Base-by-base conservation (phyloP, 1,284 basidiomycete species). In the Grifola frondosa region DNA sequence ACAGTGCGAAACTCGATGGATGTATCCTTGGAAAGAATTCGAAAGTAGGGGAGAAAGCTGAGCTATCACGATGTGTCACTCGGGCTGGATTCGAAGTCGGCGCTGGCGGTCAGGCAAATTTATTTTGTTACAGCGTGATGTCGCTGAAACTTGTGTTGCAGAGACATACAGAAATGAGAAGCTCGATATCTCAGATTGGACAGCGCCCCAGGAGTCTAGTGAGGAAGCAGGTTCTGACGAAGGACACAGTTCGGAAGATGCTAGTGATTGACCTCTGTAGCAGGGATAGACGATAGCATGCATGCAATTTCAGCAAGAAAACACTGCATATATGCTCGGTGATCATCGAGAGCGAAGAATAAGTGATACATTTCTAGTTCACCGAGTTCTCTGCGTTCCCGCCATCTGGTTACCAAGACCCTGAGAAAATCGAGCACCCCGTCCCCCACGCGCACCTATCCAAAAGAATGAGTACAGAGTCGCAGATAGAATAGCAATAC, bases 1-100 rank as follows among this genome's bases (percentile, higher is more conserved):
- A 13, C 55, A 96, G 93, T 8, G 92, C 85, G 13, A 93, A 92
- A 62, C 69, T 99, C 5, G 96, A 98, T 34, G 88, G 89, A 30
- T 91, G 84, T 51, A 88, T 98, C 37, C 69, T 98, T 3, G 91
- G 93, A 12, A 82, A 81, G 44, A 85, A 85, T 50, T 92, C 89
- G 0, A 82, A 78, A 48, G 75, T 98, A 12, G 92, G 93, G 7
- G 74, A 77, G 30, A 91, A 89, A 60, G 83, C 88, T 1, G 82
- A 87, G 53, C 70, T 98, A 48, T 77, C 79, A 43, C 81, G 87
- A 42, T 95, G 91, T 62, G 82, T 97, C 29, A 87, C 94, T 3
- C 94, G 95, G 50, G 83, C 88, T 5, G 90, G 91, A 1, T 96
- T 88, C 58, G 88, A 92, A 57, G 84, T 94, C 17, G 72, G 74